Evolutionary conservation across 352 stramenopile genomes (phyloP), one percentile per base, ranked within the genome.

Genomic region (Phytophthora cryptogea): DNA sequence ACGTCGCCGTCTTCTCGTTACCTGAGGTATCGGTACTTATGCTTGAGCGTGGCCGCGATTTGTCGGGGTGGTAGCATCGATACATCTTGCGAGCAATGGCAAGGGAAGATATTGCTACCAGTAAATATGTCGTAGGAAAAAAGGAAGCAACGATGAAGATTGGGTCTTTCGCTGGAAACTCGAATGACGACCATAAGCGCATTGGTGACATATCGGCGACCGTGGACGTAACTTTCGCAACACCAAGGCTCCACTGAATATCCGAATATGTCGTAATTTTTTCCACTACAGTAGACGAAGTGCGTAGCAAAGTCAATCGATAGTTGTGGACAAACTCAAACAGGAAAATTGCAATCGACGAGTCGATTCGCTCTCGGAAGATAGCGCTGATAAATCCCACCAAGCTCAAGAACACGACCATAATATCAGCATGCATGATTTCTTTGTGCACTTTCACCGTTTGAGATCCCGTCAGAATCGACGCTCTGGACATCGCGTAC

Each of bases 361-460:
- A 53, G 23, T 75, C 67, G 30, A 75, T 69, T 5, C 63, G 57
- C 17, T 75, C 67, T 28, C 58, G 63, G 39, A 69, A 63, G n/a
- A 69, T 28, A 4, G 50, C 41, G 39, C 63, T 63, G 17, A 75
- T 45, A 41, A 72, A 52, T 1, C 63, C 63, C 16, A 68, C 54
- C 36, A 70, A 42, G 35, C 62, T 59, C 11, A 74, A 41, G 17
- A 68, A 64, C 1, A 74, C 31, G 5, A 60, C 60, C 48, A 74
- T 55, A 17, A 80, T 45, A 23, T 80, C 68, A 16, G 68, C 71
- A 8, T 68, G 71, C 52, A 80, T 69, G 11, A 76, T 51, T 17
- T 61, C 54, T 16, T 66, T 53, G 42, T 80, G 69, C 11, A 70
- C 59, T 9, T 20, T 27, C 3, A 75, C 51, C 2, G 35, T 31